phyloP scores from a whole-genome alignment of 257 asterid species.

The Solanum arcanum region DNA sequence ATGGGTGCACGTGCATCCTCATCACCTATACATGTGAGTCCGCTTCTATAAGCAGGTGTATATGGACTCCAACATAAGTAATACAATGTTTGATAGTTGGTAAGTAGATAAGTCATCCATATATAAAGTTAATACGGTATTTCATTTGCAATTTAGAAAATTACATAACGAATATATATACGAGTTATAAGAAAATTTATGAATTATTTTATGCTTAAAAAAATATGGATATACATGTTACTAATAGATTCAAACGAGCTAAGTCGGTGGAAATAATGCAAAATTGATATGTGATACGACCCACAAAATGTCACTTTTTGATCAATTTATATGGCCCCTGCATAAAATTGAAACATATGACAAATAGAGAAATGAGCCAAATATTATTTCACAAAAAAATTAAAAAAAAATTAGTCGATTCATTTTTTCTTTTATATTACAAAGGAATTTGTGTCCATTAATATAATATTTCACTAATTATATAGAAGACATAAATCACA shows the following conservation, averaged over 20 bases:
- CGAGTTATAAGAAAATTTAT: neutral
- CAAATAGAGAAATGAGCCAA: neutral
- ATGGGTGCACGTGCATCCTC: rapidly evolving
- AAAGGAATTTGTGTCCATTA: neutral
- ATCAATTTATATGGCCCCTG: neutral
- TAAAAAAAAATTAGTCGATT: neutral
- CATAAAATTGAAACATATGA: neutral
- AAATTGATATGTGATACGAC: neutral
- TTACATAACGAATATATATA: too few relatives aligned
- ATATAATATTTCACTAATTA: neutral
- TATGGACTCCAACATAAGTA: neutral
- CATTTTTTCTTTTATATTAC: neutral
- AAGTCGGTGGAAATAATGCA: neutral
- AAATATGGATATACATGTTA: too few relatives aligned
- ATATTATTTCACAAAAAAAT: neutral
- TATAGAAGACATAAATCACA: neutral
- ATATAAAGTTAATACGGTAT: too few relatives aligned
- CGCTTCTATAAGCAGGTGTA: neutral
- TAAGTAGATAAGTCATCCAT: neutral
- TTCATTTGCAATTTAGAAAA: too few relatives aligned
- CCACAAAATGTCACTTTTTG: neutral
- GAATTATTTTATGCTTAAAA: too few relatives aligned
- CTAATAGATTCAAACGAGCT: neutral
- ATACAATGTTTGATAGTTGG: too few relatives aligned
- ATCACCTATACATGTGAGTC: neutral